Conservation (phyloP, 345 rosid species). For the Salix brachista region DNA sequence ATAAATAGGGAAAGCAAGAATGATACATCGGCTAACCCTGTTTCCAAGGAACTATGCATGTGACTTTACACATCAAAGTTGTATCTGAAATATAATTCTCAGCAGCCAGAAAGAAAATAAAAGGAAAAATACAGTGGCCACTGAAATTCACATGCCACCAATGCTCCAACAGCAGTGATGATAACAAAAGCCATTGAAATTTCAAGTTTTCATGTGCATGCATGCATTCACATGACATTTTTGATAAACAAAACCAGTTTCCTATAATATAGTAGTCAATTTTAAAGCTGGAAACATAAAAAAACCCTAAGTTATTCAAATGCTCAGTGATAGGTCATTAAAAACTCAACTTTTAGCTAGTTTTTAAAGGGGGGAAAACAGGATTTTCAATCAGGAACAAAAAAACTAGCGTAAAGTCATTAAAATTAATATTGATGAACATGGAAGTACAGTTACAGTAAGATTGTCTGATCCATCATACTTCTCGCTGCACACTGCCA, state of each 20-base stretch:
- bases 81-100: background rate
- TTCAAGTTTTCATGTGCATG: background rate
- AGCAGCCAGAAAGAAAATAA: background rate
- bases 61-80: background rate
- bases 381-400: background rate
- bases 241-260: background rate
- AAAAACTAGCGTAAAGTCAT: background rate
- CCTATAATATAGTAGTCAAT: background rate
- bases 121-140: background rate
- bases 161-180: background rate
- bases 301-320: background rate
- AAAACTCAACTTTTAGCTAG: background rate
- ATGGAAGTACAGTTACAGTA: background rate
- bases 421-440: background rate
- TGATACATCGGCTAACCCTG: background rate
- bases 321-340: background rate
- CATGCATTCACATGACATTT: background rate
- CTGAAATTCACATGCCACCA: background rate
- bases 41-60: background rate
- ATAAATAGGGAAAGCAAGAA: conserved; percentile 5
- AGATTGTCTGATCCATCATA: conserved; percentile 83
- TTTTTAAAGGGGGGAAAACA: background rate
- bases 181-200: background rate
- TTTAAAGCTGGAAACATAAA: background rate
- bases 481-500: conserved; percentile 99